Percentiles rank a stretch among this genome's conserved stretches.
Evolutionary conservation across 2,329 filamentous ascomycete genomes (phyloP).

Genomic region (Fusarium dlaminii): DNA sequence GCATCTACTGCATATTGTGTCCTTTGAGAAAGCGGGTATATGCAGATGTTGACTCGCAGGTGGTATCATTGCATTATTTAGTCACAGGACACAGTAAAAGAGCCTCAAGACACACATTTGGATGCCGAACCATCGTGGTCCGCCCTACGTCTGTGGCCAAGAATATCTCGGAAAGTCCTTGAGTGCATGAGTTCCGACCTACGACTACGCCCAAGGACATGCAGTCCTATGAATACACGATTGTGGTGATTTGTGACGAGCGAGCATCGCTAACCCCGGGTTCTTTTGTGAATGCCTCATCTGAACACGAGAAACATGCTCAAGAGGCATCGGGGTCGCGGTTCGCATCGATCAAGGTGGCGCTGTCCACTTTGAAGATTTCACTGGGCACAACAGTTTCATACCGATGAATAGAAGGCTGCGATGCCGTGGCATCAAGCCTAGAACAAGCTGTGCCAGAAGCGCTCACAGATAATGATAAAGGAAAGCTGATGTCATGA

Average conservation of each 20-base stretch:
- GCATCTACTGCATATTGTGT: conserved; percentile 19
- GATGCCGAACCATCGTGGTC: neutral
- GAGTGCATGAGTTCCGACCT: neutral
- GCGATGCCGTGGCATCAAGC: neutral
- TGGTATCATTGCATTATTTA: neutral
- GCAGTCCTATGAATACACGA: conserved; percentile 13
- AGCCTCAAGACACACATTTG: conserved; percentile 9
- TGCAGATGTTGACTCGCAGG: conserved; percentile 13
- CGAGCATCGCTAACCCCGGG: neutral
- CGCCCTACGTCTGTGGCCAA: neutral
- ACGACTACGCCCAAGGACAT: neutral
- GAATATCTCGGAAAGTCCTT: neutral
- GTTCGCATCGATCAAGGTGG: conserved; percentile 7
- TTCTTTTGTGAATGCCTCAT: neutral
- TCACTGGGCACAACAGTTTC: conserved; percentile 1
- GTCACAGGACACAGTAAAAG: neutral
- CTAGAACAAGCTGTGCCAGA: neutral
- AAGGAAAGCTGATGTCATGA: neutral
- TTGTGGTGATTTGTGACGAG: conserved; percentile 19
- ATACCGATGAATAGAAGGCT: neutral
- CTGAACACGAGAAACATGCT: conserved; percentile 36
- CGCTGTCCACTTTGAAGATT: conserved; percentile 15
- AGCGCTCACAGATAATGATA: neutral
- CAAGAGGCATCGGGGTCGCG: conserved; percentile 15
- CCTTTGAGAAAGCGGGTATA: conserved; percentile 14